Percentiles rank a stretch among this genome's conserved stretches.
These are phyloP conservation scores for Ganoderma leucocontextum DNA, from an alignment of 1,284 basidiomycete genomes.

Conservation along the genomic window DNA sequence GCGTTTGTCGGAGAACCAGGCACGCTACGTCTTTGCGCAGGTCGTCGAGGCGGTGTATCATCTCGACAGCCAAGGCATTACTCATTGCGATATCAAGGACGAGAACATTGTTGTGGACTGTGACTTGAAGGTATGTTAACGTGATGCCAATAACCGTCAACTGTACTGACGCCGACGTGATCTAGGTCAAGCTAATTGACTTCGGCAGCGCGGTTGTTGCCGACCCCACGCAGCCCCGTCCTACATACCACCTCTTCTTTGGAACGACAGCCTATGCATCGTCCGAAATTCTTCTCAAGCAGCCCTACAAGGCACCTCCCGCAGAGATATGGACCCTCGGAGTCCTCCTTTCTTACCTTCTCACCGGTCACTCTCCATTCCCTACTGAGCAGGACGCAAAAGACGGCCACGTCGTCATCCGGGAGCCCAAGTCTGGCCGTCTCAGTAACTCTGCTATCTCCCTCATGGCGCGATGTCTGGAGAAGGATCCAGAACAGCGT, in stretches of 20 bases:
- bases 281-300: slow-evolving; percentile 82
- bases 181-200: slow-evolving; percentile 90
- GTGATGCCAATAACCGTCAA: slow-evolving; percentile 5
- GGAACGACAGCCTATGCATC: slow-evolving; percentile 85
- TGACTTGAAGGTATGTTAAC: slow-evolving; percentile 58
- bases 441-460: slow-evolving; percentile 37
- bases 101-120: slow-evolving; percentile 90
- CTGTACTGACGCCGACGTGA: slow-evolving; percentile 16
- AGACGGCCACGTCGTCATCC: slow-evolving; percentile 49
- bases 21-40: slow-evolving; percentile 86
- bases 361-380: slow-evolving; percentile 89
- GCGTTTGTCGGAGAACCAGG: slow-evolving; percentile 80
- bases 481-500: slow-evolving; percentile 72
- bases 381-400: slow-evolving; percentile 75
- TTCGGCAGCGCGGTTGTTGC: slow-evolving; percentile 89
- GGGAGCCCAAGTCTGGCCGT: slow-evolving; percentile 33
- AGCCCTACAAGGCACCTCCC: slow-evolving; percentile 77
- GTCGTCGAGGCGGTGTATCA: slow-evolving; percentile 88
- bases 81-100: slow-evolving; percentile 94
- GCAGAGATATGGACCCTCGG: slow-evolving; percentile 95
- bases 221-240: slow-evolving; percentile 69
- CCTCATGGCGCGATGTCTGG: slow-evolving; percentile 78
- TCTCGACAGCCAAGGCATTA: slow-evolving; percentile 79
- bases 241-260: slow-evolving; percentile 80
- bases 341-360: slow-evolving; percentile 85